Evolutionary conservation across 352 stramenopile genomes (phyloP).

Genomic region (Pythium aristosporum): DNA sequence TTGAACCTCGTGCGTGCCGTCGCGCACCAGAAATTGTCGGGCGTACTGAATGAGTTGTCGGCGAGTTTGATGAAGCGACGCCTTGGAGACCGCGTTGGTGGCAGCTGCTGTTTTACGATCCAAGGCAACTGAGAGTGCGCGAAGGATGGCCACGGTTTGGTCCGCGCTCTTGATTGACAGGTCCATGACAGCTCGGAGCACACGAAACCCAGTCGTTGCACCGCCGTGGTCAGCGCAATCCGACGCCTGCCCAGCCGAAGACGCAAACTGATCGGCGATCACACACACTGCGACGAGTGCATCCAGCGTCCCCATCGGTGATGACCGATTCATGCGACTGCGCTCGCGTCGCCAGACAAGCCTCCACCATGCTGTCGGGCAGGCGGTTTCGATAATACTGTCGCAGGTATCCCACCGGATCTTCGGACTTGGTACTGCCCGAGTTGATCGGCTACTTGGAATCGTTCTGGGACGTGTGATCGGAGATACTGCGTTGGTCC

Average conservation of each 20-base stretch:
- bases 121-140: background rate
- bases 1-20: background rate
- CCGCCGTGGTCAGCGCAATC: background rate
- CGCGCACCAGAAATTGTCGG: background rate
- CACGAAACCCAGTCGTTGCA: constrained; percentile 2
- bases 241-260: background rate
- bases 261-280: constrained; percentile 16
- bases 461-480: background rate
- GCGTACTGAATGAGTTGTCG: background rate
- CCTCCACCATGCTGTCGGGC: constrained; percentile 4
- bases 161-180: background rate
- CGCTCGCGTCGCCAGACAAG: constrained; percentile 16
- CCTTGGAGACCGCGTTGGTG: background rate
- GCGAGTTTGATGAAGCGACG: background rate
- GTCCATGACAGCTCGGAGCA: background rate
- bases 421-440: background rate
- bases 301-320: background rate
- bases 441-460: background rate
- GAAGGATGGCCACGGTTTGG: background rate
- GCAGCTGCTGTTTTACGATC: background rate
- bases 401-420: constrained; percentile 16
- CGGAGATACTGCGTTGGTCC: background rate
- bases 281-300: constrained; percentile 14
- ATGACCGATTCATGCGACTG: background rate
- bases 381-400: background rate